phyloP scores from a whole-genome alignment of 495 filamentous ascomycete genomes.

The Achaetomiella virescens region DNA sequence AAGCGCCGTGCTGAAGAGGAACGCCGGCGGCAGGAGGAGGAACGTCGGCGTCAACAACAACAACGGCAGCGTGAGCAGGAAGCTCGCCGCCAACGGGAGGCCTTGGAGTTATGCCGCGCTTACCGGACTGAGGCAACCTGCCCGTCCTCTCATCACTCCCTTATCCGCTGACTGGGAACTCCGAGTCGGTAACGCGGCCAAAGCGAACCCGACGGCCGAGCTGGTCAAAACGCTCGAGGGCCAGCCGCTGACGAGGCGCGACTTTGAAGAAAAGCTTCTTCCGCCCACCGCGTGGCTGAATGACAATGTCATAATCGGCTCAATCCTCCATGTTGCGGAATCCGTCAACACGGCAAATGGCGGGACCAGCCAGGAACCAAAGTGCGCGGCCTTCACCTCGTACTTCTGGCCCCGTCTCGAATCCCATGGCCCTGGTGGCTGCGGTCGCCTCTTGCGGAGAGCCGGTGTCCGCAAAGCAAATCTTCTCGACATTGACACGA shows the following conservation, averaged over 20 bases:
- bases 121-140: slow-evolving; percentile 16
- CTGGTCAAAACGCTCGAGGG: slow-evolving; percentile 47
- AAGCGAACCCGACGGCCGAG: slow-evolving; percentile 14
- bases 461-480: slow-evolving; percentile 32
- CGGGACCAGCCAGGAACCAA: slow-evolving; percentile 48
- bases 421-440: slow-evolving; percentile 42
- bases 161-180: slow-evolving; percentile 28
- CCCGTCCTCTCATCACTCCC: slow-evolving; percentile 23
- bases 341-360: slow-evolving; percentile 49
- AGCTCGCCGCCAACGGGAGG: slow-evolving; percentile 3
- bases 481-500: slow-evolving; percentile 38
- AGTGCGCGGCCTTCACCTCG: slow-evolving; percentile 62
- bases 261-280: slow-evolving; percentile 55
- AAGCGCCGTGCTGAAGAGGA: slow-evolving; percentile 7
- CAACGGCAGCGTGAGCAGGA: slow-evolving; percentile 11
- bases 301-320: slow-evolving; percentile 72
- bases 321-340: slow-evolving; percentile 54
- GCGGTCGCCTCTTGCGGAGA: slow-evolving; percentile 27
- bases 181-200: slow-evolving; percentile 14
- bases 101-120: slow-evolving; percentile 6
- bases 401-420: slow-evolving; percentile 61
- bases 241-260: slow-evolving; percentile 49
- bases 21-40: slow-evolving; percentile 1
- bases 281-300: slow-evolving; percentile 62
- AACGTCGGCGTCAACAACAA: slow-evolving; percentile 10